A percentile compares a stretch with the other conserved stretches of the same genome.
These are phyloP conservation scores for Lactarius sanguifluus DNA, from an alignment of 768 basidiomycete species.

Conservation along the genomic window DNA sequence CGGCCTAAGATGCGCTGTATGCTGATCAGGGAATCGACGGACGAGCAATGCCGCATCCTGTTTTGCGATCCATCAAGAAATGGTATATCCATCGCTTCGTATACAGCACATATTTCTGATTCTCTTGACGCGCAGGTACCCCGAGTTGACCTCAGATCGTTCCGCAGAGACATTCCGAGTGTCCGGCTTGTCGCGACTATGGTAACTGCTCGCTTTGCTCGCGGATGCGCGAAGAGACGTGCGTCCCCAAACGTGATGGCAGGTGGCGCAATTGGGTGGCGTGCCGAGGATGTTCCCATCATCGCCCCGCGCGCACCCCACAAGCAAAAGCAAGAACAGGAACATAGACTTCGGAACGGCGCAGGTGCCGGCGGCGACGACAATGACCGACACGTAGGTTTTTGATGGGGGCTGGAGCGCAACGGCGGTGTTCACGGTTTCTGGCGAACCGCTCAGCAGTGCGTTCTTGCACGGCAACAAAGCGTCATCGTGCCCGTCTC, in stretches of 20 bases:
- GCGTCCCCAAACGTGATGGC: slow-evolving; percentile 37
- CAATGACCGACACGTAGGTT: too few relatives aligned
- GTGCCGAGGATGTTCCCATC: background rate
- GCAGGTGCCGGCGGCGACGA: background rate
- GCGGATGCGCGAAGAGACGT: slow-evolving; percentile 45
- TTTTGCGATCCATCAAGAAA: slow-evolving; percentile 3
- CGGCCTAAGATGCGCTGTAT: slow-evolving; percentile 23
- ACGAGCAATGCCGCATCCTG: slow-evolving; percentile 4
- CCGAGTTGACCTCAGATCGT: background rate
- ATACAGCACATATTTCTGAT: too few relatives aligned
- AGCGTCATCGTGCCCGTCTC: too few relatives aligned
- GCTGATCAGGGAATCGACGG: background rate
- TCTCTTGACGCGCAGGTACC: too few relatives aligned
- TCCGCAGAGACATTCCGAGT: slow-evolving; percentile 27
- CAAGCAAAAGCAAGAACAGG: too few relatives aligned
- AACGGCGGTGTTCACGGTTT: background rate
- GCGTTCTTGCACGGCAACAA: background rate
- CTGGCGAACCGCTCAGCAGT: background rate
- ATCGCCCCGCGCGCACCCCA: too few relatives aligned
- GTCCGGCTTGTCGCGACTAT: slow-evolving; percentile 46
- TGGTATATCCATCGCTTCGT: too few relatives aligned
- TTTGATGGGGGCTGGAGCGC: background rate
- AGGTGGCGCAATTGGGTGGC: slow-evolving; percentile 12
- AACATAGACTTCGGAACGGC: too few relatives aligned
- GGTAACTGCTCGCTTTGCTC: slow-evolving; percentile 50